Evolutionary conservation across 1,284 basidiomycete genomes (phyloP), one percentile per base, ranked within the genome.

Genomic region (Spongispora temasekensis): DNA sequence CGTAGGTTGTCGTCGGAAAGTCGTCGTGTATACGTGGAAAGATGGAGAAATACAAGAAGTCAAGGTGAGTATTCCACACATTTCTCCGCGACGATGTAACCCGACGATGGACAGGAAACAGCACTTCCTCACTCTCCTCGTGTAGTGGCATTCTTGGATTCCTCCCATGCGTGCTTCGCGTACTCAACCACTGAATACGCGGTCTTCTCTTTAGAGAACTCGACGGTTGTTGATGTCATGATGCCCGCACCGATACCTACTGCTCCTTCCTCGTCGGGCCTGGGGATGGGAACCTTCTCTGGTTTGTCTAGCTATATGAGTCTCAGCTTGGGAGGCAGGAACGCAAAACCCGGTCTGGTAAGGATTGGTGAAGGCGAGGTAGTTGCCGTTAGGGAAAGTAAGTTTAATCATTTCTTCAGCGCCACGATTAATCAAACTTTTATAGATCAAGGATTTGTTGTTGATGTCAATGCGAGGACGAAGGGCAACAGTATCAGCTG

Each of bases 241-340:
- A 78, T 83, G 78, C 79, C 55, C 30, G 71, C 83, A 77, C 75
- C 21, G 17, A 68, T 73, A 10, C 66, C 75, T 28, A 72, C 83
- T 13, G 76, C 77, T 52, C 71, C 81, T 34, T 79, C 79, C 78
- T 83, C 67, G 80, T 85, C 30, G 10, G 62, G 67, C 37, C 46
- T 73, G 17, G 70, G 71, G 27, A 90, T 88, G 79, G 86, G 87
- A 31, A 88, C 92, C 0, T 79, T 96, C 35, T 86, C 85, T 1
- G 71, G 93, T 2, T 76, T 96, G 19, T 90, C 93, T 12, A 93
- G 93, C 13, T 96, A 97, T 71, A 94, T 97, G 86, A 93, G 91
- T 13, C 77, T 96, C 40, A 91, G 91, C 1, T 76, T 91, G 21
- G 91, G 90, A 4, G 81, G 85, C 12, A 92, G 88, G 70, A 81